Base-by-base conservation (phyloP, 2,329 filamentous ascomycete genomes). In the Leptodontidium sp. region DNA sequence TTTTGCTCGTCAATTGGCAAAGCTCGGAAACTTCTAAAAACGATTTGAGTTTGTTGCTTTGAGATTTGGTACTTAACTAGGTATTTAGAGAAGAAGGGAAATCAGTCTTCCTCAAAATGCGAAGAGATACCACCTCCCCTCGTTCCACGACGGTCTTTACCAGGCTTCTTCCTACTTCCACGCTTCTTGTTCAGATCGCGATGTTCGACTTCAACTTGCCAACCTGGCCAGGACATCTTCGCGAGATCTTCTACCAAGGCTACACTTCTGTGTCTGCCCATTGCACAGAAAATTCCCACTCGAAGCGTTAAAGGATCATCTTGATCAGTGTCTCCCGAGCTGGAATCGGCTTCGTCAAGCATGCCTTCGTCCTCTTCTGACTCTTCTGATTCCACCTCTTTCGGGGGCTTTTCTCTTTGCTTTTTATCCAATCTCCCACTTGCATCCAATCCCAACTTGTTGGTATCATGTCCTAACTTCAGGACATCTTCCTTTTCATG, bases 181-280 rank as follows among this genome's bases (percentile, higher is more conserved):
- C 65, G 61, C 38, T 69, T 71, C 49, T 69, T 74, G 11, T 12
- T 38, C 5, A 74, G 15, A 66, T 72, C 72, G 50, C 68, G 32
- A 68, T 73, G 70, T 17, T 67, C 59, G 35, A 71, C 65, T 35
- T 61, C 43, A 4, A 74, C 66, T 35, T 70, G 61, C 72, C 72
- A 74, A 6, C 67, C 72, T 29, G 69, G 67, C 71, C 70, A 74
- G 12, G 66, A n/a, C 45, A 72, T 61, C 35, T 58, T 68, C 1
- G 68, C 67, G 8, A 73, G 63, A 9, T 62, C 65, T 57, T 74
- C 71, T 8, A 70, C 72, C 64, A 74, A 70, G 9, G 71, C 69
- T n/a, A 72, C 71, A 65, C 72, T 74, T 59, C 72, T 67, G 58
- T 74, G 72, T 52, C 67, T 61, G 32, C 70, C 72, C 70, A 73